Evolutionary conservation across 192 early-diverging fungal genomes (phyloP), one percentile per base, ranked within the genome.

Genomic region (Pilobolus umbonatus): DNA sequence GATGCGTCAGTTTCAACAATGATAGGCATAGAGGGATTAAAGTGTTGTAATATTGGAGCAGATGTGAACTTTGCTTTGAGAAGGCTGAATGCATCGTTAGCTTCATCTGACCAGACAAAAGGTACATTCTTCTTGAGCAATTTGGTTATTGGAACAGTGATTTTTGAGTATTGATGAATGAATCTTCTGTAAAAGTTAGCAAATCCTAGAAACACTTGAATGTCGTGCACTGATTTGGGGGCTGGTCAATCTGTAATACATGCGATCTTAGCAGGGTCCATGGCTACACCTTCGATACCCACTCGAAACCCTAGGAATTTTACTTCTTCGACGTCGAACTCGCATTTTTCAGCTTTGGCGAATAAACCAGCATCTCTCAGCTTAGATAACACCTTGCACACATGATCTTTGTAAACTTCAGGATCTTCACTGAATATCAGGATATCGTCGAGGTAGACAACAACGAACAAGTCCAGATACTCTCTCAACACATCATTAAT

Each of bases 401-500:
- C 21, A 35, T 74, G 64, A 0, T 68, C 10, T 0, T 60, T 3
- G 45, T 74, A 72, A 0, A 67, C 53, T 25, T 74, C 61, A 43
- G 9, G 0, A 43, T 51, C 47, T 4, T 26, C 38, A 0, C 34
- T 38, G 36, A 61, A 74, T 1, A 76, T 52, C n/a, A 80, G 17
- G 8, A 80, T 69, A 36, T 70, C 66, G 24, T 75, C 72, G 2
- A 80, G 40, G 32, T 76, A 81, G 0, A 72, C 57, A 30, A 66
- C 61, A 42, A 61, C 69, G 10, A 54, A 54, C 2, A 60, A 6
- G 35, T 78, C 69, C 0, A 78, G 34, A 19, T 64, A 24, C 5
- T 74, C 72, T 0, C 47, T 12, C 29, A 87, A 60, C 2, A 75
- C 35, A n/a, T 76, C 60, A 48, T 82, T 77, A 15, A 84, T 78